Conservation (phyloP, 2,329 filamentous ascomycete species). For the Monosporascus sp. region DNA sequence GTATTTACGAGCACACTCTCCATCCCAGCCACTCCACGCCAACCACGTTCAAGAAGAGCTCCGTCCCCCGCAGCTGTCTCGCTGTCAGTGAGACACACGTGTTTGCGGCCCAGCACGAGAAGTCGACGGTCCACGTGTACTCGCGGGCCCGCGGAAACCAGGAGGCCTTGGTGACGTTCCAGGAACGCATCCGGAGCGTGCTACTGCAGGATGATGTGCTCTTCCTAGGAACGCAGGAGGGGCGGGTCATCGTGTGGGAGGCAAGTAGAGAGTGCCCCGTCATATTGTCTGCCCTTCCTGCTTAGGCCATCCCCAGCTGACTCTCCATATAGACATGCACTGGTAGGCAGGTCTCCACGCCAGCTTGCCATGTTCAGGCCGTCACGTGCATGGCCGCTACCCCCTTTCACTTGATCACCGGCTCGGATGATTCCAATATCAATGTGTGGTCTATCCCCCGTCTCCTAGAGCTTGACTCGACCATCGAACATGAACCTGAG, state of each 20-base stretch:
- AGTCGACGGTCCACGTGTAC: constrained; percentile 91
- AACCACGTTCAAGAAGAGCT: constrained; percentile 86
- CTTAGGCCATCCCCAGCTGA: constrained; percentile 11
- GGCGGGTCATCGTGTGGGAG: constrained; percentile 90
- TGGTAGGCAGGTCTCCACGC: constrained; percentile 70
- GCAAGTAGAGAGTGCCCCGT: constrained; percentile 39
- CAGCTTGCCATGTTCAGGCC: constrained; percentile 72
- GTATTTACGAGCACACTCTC: constrained; percentile 80
- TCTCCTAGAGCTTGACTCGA: constrained; percentile 58
- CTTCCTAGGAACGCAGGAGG: constrained; percentile 76
- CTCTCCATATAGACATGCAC: constrained; percentile 55
- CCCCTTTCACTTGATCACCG: constrained; percentile 69
- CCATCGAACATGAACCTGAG: constrained; percentile 61
- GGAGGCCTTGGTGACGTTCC: constrained; percentile 82
- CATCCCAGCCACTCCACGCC: constrained; percentile 73
- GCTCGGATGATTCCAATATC: constrained; percentile 81
- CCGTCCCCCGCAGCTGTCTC: constrained; percentile 70
- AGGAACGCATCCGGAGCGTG: constrained; percentile 78
- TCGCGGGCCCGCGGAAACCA: constrained; percentile 77
- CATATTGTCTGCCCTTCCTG: constrained; percentile 3
- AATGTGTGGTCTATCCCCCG: constrained; percentile 84
- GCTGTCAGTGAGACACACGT: constrained; percentile 78
- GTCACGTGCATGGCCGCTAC: constrained; percentile 72
- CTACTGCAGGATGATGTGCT: constrained; percentile 68
- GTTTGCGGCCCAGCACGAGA: constrained; percentile 87